Evolutionary conservation across 306 rosid species (phyloP), one percentile per base, ranked within the genome.

Genomic region (Cucumis hystrix): DNA sequence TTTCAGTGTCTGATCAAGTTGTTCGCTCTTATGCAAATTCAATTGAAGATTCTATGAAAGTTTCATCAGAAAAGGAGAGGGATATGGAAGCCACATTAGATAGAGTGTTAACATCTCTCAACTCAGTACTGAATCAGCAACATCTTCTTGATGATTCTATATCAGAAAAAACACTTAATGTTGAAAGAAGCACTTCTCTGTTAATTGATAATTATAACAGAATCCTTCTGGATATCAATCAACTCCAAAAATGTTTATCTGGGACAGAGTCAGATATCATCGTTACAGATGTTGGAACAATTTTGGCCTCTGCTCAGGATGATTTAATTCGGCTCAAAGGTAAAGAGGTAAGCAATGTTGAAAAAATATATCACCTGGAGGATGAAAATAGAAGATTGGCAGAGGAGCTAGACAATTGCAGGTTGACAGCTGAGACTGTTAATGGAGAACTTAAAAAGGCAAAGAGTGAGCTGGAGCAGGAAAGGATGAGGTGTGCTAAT

Each of bases 381-480:
- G 85, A 84, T 33, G 90, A 85, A 83, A 96, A 87, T 79, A 80
- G 78, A 79, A 91, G 85, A 77, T 77, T 92, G 65, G 83, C 83
- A 43, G 92, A 85, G 60, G 89, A 87, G 82, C 85, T 92, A 84
- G 93, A 83, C 55, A 87, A 84, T 66, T 86, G 87, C 81, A 90
- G 82, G 72, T 81, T 18, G 72, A 68, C 76, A 78, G 80, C 83
- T 69, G 91, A 83, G 82, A 75, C 77, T 8, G 79, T 90, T 79
- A 88, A 82, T 74, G 78, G 79, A 10, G 93, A 91, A 84, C 83
- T 88, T 80, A 88, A 82, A 59, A 87, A 88, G 80, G 79, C 84
- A 66, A 95, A 85, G 82, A 68, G 14, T 61, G 97, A 86, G 77
- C 89, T 87, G 81, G 97, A 92, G 90, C 96, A 90, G 83, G 98